Conservation (phyloP, 306 rosid genomes). For the Prunus fruticosa region DNA sequence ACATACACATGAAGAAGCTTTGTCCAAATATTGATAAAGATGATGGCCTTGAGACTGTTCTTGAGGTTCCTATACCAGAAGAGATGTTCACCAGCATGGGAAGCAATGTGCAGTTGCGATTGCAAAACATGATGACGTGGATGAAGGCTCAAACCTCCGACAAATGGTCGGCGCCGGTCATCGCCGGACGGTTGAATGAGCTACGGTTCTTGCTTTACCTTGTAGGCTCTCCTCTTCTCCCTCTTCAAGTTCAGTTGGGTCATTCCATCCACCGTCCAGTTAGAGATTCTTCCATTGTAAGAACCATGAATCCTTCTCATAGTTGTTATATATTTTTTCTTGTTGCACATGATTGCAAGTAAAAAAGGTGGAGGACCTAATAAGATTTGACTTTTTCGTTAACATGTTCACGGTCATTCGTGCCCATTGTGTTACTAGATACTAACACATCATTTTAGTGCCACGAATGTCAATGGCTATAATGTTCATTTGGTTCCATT, state of each 20-base stretch:
- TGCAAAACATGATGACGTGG: conserved; percentile 87
- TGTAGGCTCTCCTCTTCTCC: conserved; percentile 94
- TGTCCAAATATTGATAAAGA: conserved; percentile 82
- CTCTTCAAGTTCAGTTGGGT: conserved; percentile 90
- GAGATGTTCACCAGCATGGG: conserved; percentile 93
- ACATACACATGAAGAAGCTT: conserved; percentile 60
- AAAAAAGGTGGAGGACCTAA: too few species aligned
- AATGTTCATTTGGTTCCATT: too few species aligned
- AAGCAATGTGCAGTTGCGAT: conserved; percentile 51
- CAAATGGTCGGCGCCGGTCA: conserved; percentile 56
- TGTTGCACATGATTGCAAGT: neutral
- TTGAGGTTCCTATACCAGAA: conserved; percentile 90
- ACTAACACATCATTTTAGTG: too few species aligned
- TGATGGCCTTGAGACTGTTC: conserved; percentile 89
- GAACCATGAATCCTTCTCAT: conserved; percentile 8
- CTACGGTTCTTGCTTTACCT: conserved; percentile 82
- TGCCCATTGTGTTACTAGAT: too few species aligned
- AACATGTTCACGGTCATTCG: too few species aligned
- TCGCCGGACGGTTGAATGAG: conserved; percentile 70
- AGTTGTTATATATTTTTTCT: neutral
- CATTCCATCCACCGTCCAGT: conserved; percentile 77
- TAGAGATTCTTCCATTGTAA: conserved; percentile 81
- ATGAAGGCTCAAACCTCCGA: conserved; percentile 85
- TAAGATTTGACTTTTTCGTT: too few species aligned
- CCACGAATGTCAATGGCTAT: too few species aligned